phyloP scores from a whole-genome alignment of 495 filamentous ascomycete genomes.

The Trichodelitschia bisporula region DNA sequence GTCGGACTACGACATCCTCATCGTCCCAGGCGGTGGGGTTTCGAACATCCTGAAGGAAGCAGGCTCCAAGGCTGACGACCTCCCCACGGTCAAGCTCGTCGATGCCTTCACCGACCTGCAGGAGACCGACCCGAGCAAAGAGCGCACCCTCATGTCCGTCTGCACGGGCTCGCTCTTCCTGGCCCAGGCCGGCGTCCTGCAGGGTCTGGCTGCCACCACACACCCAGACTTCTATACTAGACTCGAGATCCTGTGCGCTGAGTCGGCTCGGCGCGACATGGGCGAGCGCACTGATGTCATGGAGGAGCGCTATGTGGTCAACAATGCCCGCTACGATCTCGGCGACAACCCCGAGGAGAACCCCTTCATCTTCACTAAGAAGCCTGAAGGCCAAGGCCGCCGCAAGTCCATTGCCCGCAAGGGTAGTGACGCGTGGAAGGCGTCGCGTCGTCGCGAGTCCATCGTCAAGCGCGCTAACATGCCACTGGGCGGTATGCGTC shows the following conservation, averaged over 20 bases:
- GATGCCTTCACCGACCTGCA: constrained; percentile 41
- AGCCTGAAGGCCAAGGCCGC: constrained; percentile 28
- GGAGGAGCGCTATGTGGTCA: constrained; percentile 57
- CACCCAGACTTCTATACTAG: constrained; percentile 19
- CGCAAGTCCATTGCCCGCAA: constrained; percentile 40
- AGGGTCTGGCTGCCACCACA: constrained; percentile 37
- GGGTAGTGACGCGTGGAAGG: constrained; percentile 46
- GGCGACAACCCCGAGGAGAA: constrained; percentile 48
- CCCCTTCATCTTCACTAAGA: constrained; percentile 45
- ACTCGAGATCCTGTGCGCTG: constrained; percentile 43
- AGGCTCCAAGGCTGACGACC: constrained; percentile 17
- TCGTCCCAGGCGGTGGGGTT: constrained; percentile 36
- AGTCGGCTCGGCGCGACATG: constrained; percentile 29
- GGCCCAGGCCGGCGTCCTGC: constrained; percentile 42
- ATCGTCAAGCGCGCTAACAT: constrained; percentile 39
- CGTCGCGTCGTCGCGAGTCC: constrained; percentile 37
- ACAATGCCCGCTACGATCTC: constrained; percentile 53
- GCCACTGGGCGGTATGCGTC: constrained; percentile 40
- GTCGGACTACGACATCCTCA: constrained; percentile 42
- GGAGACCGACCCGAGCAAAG: constrained; percentile 36
- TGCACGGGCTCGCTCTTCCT: constrained; percentile 53
- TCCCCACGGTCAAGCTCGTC: constrained; percentile 36
- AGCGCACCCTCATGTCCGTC: constrained; percentile 51
- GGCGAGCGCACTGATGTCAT: constrained; percentile 46
- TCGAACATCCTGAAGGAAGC: constrained; percentile 1